Evolutionary conservation across 176 grass and related monocot species (phyloP).

Genomic region (Triticum monococcum): DNA sequence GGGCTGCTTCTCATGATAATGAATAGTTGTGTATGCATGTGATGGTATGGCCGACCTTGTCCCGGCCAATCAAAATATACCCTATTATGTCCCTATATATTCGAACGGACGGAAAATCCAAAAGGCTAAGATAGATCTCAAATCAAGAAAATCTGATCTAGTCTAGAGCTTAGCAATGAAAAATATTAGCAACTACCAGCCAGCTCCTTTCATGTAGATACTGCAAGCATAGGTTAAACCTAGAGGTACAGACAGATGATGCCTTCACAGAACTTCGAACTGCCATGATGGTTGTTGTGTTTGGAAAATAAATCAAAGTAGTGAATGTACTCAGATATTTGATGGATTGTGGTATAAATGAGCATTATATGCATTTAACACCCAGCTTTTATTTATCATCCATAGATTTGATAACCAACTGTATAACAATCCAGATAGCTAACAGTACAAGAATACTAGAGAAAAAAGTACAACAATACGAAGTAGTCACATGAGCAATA

Average conservation of each 20-base stretch:
- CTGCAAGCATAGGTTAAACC: background rate
- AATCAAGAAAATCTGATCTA: constrained; percentile 18
- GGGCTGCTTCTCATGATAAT: background rate
- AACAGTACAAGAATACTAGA: background rate
- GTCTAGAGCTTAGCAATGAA: background rate
- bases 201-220: background rate
- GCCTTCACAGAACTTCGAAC: background rate
- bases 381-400: background rate
- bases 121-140: background rate
- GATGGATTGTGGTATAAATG: background rate
- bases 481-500: background rate
- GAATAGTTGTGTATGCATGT: background rate
- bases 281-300: background rate
- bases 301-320: background rate
- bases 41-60: background rate
- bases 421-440: background rate
- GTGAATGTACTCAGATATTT: background rate
- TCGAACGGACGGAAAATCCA: background rate
- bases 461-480: background rate
- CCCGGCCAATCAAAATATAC: background rate
- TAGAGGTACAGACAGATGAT: constrained; percentile 2
- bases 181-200: background rate
- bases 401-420: background rate
- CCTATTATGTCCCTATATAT: background rate
- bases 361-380: background rate